Conservation (phyloP, 805 yeast species). For the Candida glaebosa region DNA sequence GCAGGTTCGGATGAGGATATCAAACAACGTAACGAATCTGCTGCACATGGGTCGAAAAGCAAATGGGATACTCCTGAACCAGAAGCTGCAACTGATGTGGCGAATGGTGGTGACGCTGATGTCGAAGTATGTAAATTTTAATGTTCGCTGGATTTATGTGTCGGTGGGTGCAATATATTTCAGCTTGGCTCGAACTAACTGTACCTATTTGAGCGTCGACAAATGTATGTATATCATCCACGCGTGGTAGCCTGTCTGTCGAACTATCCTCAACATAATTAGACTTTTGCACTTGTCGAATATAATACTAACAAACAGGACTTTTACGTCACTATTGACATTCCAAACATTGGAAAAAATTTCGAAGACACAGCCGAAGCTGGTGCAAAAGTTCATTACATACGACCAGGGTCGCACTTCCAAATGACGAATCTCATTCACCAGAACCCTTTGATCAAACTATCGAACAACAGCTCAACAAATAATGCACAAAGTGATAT, state of each 20-base stretch:
- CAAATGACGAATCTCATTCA: constrained; percentile 35
- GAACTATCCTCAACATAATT: no score
- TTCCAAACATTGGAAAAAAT: constrained; percentile 22
- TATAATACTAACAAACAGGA: constrained; percentile 29
- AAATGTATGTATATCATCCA: no score
- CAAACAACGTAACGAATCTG: constrained; percentile 24
- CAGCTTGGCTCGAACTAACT: no score
- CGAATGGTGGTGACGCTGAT: constrained; percentile 11
- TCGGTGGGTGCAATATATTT: no score
- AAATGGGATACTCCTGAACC: constrained; percentile 18
- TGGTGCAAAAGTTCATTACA: constrained; percentile 19
- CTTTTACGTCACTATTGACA: constrained; percentile 30
- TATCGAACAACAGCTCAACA: constrained; percentile 27
- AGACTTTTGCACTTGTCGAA: no score
- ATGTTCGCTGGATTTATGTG: no score
- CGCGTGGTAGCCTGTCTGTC: no score
- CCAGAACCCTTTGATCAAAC: constrained; percentile 31
- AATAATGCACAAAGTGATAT: constrained; percentile 12
- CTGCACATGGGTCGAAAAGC: constrained; percentile 16
- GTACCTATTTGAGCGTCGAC: no score
- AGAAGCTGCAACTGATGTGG: constrained; percentile 13
- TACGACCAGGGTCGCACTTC: constrained; percentile 39
- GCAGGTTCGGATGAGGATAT: constrained; percentile 91
- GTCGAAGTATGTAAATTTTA: constrained; percentile 20
- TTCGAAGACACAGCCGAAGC: constrained; percentile 8